These are phyloP conservation scores for Syzygium oleosum DNA, from an alignment of 345 rosid genomes.

Conservation along the genomic window DNA sequence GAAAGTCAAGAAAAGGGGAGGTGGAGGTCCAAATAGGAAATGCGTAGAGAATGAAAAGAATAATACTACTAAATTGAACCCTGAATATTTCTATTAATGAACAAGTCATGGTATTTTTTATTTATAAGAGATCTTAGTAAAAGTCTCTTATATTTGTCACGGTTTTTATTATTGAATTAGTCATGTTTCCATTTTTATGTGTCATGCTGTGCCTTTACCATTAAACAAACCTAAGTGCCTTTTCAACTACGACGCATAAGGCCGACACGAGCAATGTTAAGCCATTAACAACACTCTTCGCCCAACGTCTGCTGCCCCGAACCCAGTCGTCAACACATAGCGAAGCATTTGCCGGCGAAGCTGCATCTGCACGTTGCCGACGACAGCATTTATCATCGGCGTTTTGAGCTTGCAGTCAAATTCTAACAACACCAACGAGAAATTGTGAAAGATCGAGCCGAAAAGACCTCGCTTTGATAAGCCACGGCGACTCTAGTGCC, in stretches of 20 bases:
- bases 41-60: not conserved
- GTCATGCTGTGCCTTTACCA: not conserved
- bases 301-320: slow-evolving; percentile 93
- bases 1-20: not conserved
- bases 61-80: not conserved
- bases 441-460: not conserved
- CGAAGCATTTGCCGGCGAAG: slow-evolving; percentile 83
- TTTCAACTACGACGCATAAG: not conserved
- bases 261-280: not conserved
- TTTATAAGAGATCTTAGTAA: not conserved
- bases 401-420: not conserved
- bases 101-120: not conserved
- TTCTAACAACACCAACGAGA: not conserved
- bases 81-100: not conserved
- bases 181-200: not conserved
- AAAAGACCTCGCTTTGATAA: slow-evolving; percentile 77
- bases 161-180: not conserved
- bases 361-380: slow-evolving; percentile 40
- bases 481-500: slow-evolving; percentile 84
- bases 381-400: not conserved
- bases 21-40: not conserved
- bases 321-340: slow-evolving; percentile 81
- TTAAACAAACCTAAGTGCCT: not conserved
- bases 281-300: slow-evolving; percentile 58
- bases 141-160: not conserved